Base-by-base conservation (phyloP, 176 grass and related monocot species). In the Phyllostachys edulis region DNA sequence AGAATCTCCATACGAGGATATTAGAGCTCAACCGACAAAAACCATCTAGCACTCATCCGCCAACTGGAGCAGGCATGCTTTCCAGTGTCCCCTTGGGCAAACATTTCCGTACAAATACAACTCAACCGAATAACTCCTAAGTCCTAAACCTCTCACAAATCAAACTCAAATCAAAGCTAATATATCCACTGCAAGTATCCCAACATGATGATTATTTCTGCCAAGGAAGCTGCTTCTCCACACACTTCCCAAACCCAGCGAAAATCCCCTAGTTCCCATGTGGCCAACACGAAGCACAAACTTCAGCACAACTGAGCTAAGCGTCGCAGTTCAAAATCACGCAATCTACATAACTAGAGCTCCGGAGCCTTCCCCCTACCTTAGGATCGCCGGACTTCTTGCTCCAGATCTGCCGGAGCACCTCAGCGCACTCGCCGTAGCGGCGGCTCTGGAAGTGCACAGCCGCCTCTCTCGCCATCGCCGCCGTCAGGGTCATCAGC, bases 331-430 rank as follows among this genome's bases (percentile, higher is more conserved):
- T 32, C 61, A 63, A 63, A 63, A 63, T 63, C 12, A 63, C 61
- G 26, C 61, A 63, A 63, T 63, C 24, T 5, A 11, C 61, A 32
- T 15, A 14, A 29, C 13, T 16, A 63, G 55, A 63, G 26, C 26
- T 32, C 11, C 12, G 61, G 26, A 32, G 61, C 61, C 3, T 27
- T 11, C 16, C 44, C 21, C 50, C 45, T 24, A 94, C 92, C 93
- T 92, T 94, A 14, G 87, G 73, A 72, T 94, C 90, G 41, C 84
- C 85, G 68, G 83, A 77, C 72, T 94, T 94, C 82, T 84, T 90
- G 12, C 63, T 45, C 67, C 90, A 51, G 2, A 94, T 79, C 85
- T 88, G 75, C 23, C 85, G 29, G 34, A 94, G 75, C 72, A 94
- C 79, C 17, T 84, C 85, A 29, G 75, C 59, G 79, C 93, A 94